Evolutionary conservation across 1,284 basidiomycete genomes (phyloP).

Genomic region (Pholiota adiposa): DNA sequence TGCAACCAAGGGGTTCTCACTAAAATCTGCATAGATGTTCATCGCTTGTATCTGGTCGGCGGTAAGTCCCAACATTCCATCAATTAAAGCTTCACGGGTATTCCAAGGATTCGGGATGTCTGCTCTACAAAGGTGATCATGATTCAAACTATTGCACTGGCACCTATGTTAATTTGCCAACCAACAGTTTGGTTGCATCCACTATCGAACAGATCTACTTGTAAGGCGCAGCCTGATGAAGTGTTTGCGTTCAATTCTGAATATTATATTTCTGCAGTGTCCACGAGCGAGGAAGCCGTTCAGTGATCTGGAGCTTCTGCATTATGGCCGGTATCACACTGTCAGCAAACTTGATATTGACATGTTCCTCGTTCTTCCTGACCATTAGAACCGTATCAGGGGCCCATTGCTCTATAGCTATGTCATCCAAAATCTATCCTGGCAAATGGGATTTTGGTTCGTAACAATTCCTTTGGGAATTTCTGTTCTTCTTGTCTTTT

Average conservation of each 20-base stretch:
- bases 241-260: not conserved
- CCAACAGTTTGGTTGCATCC: constrained; percentile 41
- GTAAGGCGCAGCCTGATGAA: constrained; percentile 24
- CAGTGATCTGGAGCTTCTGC: constrained; percentile 46
- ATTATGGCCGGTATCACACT: constrained; percentile 48
- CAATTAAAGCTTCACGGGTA: constrained; percentile 44
- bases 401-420: constrained; percentile 46
- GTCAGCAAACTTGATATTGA: constrained; percentile 26
- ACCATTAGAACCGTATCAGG: constrained; percentile 12
- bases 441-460: constrained; percentile 48
- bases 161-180: not conserved
- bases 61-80: constrained; percentile 41
- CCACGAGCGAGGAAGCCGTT: constrained; percentile 45
- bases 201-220: constrained; percentile 50
- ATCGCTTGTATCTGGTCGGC: constrained; percentile 50
- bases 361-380: not conserved
- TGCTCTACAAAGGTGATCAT: constrained; percentile 41
- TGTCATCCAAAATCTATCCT: constrained; percentile 44
- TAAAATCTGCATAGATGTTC: constrained; percentile 39
- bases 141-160: not conserved
- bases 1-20: not conserved
- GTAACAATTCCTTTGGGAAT: constrained; percentile 45
- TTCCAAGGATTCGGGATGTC: constrained; percentile 53
- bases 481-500: constrained; percentile 38
- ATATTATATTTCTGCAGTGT: constrained; percentile 32